Evolutionary conservation across 768 basidiomycete genomes (phyloP).

Genomic region (Agrocybe pediades): DNA sequence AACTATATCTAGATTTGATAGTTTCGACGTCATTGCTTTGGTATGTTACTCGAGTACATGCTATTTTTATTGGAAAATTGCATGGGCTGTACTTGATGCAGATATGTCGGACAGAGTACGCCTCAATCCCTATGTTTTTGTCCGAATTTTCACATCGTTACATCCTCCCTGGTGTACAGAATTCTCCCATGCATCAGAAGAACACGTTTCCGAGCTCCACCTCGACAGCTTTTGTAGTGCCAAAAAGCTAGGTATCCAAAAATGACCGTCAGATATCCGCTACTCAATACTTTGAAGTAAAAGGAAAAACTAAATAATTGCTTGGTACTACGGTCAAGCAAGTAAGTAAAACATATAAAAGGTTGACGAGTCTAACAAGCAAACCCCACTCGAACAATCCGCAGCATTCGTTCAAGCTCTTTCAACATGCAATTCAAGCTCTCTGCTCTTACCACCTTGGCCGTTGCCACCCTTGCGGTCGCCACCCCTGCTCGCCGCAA

Average conservation of each 20-base stretch:
- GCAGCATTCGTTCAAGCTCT: slow-evolving; percentile 14
- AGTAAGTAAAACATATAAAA: slow-evolving; percentile 10
- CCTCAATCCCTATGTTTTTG: background rate
- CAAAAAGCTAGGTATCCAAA: background rate
- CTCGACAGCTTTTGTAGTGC: slow-evolving; percentile 10
- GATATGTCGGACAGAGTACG: background rate
- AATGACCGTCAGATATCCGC: background rate
- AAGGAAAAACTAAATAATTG: background rate
- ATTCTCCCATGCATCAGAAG: background rate
- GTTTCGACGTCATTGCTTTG: slow-evolving; percentile 11
- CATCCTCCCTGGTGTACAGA: background rate
- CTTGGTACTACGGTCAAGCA: background rate
- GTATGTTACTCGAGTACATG: background rate
- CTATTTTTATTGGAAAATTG: background rate
- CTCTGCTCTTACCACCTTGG: slow-evolving; percentile 17
- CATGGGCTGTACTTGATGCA: background rate
- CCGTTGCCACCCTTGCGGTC: slow-evolving; percentile 24
- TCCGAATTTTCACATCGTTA: slow-evolving; percentile 4
- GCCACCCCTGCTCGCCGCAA: slow-evolving; percentile 17
- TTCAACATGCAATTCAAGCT: slow-evolving; percentile 23
- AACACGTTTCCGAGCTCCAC: slow-evolving; percentile 8
- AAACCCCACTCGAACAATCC: slow-evolving; percentile 18
- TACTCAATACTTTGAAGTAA: background rate
- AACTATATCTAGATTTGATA: slow-evolving; percentile 3
- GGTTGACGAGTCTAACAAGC: background rate